Conservation (phyloP, 2,329 filamentous ascomycete genomes). For the Talaromyces sp. region DNA sequence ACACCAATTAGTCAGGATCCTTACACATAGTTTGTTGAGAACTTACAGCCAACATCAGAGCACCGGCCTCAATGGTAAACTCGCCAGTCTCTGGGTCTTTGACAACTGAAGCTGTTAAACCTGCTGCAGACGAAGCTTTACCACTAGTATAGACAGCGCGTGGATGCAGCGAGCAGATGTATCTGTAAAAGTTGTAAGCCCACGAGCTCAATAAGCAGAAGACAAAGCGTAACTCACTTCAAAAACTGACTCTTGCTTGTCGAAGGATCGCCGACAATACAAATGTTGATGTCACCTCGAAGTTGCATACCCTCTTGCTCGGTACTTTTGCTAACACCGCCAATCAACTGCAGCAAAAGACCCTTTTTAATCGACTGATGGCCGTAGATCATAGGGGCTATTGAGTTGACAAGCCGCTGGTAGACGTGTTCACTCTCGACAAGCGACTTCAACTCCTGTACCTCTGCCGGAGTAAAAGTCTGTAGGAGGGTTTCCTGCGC, state of each 20-base stretch:
- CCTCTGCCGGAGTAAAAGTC: conserved; percentile 78
- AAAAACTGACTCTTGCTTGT: conserved; percentile 98
- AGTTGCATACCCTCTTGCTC: conserved; percentile 84
- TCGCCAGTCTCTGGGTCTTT: conserved; percentile 99
- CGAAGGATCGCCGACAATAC: conserved; percentile 92
- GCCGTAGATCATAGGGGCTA: conserved; percentile 95
- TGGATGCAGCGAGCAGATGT: conserved; percentile 94
- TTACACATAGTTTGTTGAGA: neutral
- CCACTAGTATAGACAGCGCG: conserved; percentile 96
- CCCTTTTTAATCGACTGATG: conserved; percentile 98
- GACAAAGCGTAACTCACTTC: conserved; percentile 51
- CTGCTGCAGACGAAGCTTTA: conserved; percentile 93
- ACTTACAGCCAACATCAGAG: conserved; percentile 79
- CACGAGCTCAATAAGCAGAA: neutral
- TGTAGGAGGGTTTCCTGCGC: conserved; percentile 82
- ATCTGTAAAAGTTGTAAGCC: conserved; percentile 41
- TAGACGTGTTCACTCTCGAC: conserved; percentile 96
- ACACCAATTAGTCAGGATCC: conserved; percentile 2
- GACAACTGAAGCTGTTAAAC: conserved; percentile 92
- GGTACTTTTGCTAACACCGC: conserved; percentile 88
- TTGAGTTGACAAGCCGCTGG: conserved; percentile 81
- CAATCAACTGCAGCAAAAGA: conserved; percentile 85
- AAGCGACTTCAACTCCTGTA: conserved; percentile 85
- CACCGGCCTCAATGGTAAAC: conserved; percentile 97
- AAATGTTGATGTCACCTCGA: conserved; percentile 97